Conservation (phyloP, 2,329 filamentous ascomycete species). For the Ambrosiella cleistominuta region DNA sequence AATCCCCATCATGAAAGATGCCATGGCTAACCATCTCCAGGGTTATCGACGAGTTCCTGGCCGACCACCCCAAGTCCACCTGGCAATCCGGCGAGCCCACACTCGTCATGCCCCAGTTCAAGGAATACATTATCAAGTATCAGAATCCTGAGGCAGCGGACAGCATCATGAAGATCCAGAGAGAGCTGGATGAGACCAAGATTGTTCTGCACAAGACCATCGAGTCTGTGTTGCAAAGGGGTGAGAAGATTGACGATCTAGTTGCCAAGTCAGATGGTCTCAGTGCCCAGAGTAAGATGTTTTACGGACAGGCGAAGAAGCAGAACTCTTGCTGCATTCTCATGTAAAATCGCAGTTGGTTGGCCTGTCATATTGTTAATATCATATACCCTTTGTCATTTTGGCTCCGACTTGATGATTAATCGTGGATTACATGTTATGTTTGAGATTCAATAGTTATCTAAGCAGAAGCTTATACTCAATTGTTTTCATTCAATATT, state of each 20-base stretch:
- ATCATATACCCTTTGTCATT: slow-evolving; percentile 6
- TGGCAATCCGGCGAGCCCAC: slow-evolving; percentile 40
- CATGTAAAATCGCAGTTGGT: slow-evolving; percentile 34
- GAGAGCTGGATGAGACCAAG: slow-evolving; percentile 94
- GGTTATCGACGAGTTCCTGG: slow-evolving; percentile 70
- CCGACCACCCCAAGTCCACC: slow-evolving; percentile 51
- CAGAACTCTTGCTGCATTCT: slow-evolving; percentile 60
- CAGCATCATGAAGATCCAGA: slow-evolving; percentile 88
- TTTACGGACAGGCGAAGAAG: slow-evolving; percentile 76
- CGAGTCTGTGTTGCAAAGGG: slow-evolving; percentile 67
- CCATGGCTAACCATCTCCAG: slow-evolving; percentile 14
- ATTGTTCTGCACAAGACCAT: slow-evolving; percentile 95
- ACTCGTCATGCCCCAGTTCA: slow-evolving; percentile 53
- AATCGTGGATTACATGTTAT: neutral
- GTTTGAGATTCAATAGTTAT: neutral
- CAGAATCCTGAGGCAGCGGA: slow-evolving; percentile 80
- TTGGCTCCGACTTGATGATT: neutral
- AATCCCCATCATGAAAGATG: neutral
- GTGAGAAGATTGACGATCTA: slow-evolving; percentile 89
- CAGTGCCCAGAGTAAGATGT: slow-evolving; percentile 90
- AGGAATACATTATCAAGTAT: slow-evolving; percentile 57
- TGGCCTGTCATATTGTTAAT: slow-evolving; percentile 3
- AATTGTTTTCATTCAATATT: too few species aligned
- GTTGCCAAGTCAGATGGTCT: slow-evolving; percentile 86
- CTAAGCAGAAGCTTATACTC: neutral